Base-by-base conservation (phyloP, 768 basidiomycete species). In the Naganishia friedmannii region DNA sequence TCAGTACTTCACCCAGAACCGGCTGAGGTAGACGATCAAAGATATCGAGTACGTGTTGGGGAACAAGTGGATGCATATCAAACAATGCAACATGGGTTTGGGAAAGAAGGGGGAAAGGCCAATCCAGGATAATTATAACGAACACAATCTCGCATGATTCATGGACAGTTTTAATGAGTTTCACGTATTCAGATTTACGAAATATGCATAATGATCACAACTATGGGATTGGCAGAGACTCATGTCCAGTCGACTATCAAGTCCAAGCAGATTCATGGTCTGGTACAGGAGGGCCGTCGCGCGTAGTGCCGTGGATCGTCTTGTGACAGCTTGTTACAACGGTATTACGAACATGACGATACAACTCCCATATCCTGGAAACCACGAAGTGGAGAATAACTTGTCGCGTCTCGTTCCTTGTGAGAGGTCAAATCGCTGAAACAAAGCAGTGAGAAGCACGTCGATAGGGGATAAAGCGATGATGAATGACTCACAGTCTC, bases 131-230 rank as follows among this genome's bases (percentile, higher is more conserved):
- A 1, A 26, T 23, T 12, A 51, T 51, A 21, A 51, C 48, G 23
- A 51, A 51, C 7, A 42, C 7, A n/a, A 42, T 42, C 42, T 42
- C 48, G 48, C 48, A 51, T 51, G 48, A n/a, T 51, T 51, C 23
- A 51, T 13, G 48, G 48, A 51, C 48, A 51, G 19, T 51, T 46
- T 51, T 51, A 42, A 51, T 51, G 48, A 51, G 48, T 51, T 51
- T 51, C n/a, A 51, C 48, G 48, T 51, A 51, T 51, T 12, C n/a
- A 51, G n/a, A n/a, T 51, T 42, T 10, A 51, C 48, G 48, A 51
- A 51, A 51, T 26, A 51, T 51, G 48, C 48, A 51, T 51, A 51
- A 51, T 51, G 48, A 51, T 51, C 23, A 51, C 23, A 21, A 51
- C 23, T 3, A n/a, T 51, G 1, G 48, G 19, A 7, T 46, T 46